Conservation (phyloP, 1,284 basidiomycete genomes). For the Boletus mariae region DNA sequence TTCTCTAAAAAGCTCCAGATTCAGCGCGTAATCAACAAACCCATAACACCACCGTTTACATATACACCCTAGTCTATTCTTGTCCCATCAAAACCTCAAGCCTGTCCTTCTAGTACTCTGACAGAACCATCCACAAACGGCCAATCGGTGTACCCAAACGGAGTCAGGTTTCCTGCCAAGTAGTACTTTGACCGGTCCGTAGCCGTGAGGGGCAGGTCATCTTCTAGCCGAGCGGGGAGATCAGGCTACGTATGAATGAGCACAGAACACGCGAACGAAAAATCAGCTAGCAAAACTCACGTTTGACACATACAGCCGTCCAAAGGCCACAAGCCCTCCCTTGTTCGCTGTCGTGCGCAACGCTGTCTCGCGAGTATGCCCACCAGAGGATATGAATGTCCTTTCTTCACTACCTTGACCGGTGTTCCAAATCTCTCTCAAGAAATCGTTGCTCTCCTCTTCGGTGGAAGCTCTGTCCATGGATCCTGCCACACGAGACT, state of each 20-base stretch:
- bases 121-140: neutral
- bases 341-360: constrained; percentile 18
- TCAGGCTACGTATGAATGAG: neutral
- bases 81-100: no score
- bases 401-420: constrained; percentile 18
- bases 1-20: no score
- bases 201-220: neutral
- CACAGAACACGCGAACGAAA: neutral
- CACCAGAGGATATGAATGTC: constrained; percentile 46
- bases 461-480: neutral
- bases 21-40: no score
- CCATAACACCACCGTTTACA: no score
- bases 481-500: constrained; percentile 37
- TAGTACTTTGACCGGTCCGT: neutral
- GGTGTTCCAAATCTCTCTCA: constrained; percentile 34
- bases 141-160: constrained; percentile 6
- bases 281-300: constrained; percentile 3
- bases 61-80: no score
- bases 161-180: neutral
- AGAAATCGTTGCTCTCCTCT: constrained; percentile 17
- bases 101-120: neutral
- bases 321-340: constrained; percentile 42
- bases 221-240: neutral
- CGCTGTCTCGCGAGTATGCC: constrained; percentile 17
- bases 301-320: constrained; percentile 33